Evolutionary conservation across 805 yeast genomes (phyloP), one percentile per base, ranked within the genome.

Genomic region (Spathaspora gorwiae): DNA sequence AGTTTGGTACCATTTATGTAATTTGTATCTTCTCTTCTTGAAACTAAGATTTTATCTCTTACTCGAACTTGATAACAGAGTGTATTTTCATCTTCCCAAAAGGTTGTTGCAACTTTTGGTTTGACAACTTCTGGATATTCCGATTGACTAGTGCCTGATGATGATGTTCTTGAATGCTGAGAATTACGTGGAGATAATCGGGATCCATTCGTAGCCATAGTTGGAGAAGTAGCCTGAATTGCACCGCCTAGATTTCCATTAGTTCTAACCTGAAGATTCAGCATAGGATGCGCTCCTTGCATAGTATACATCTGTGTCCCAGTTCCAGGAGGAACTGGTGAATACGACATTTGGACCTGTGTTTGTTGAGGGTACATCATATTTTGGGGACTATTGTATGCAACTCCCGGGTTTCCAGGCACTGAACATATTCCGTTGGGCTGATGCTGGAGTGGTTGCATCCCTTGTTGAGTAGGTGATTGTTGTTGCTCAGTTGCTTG

Each of bases 1-100:
- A 68, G 53, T 43, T 68, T 68, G 5, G 73, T 68, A 1, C 72
- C 73, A 47, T 68, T 68, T 26, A 68, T 55, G 48, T 50, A 66
- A 41, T 64, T 55, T 5, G 57, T 64, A 45, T 64, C 72, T 44
- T 65, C 63, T 24, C 73, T 47, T 38, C 73, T 54, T 6, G 71
- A 65, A 2, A 68, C 71, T 27, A 66, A 49, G 15, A 61, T 50
- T 9, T 11, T 9, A 2, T 63, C 66, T 14, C 60, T 50, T 0
- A 64, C 68, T 43, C 63, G 54, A 2, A 68, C 73, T 46, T 68
- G 73, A 47, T 65, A 68, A 44, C 73, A 68, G 1, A 60, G 46
- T 0, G 73, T 68, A 5, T 57, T 53, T 43, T 66, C 68, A 39
- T 65, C 68, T 32, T 61, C 69, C 73, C 73, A 68, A 42, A 42